Percentiles rank a stretch among this genome's conserved stretches.
Conservation (phyloP, 2,329 filamentous ascomycete species). For the Cytospora schulzeri region DNA sequence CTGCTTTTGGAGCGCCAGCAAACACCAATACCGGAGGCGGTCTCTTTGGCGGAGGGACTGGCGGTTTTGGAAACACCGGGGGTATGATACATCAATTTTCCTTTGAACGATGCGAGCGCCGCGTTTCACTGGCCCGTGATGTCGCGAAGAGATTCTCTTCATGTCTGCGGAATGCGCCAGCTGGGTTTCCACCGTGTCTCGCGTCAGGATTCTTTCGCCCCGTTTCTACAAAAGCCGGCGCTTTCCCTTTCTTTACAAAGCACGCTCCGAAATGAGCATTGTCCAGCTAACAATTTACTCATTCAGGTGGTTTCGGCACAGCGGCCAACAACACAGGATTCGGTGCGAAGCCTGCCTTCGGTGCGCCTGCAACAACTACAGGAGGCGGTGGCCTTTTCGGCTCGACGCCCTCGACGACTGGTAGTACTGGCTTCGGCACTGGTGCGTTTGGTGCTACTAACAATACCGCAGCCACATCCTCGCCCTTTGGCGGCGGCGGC, state of each 20-base stretch:
- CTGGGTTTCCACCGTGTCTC: slow-evolving; percentile 11
- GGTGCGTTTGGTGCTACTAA: slow-evolving; percentile 43
- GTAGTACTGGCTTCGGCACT: slow-evolving; percentile 41
- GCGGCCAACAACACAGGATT: slow-evolving; percentile 38
- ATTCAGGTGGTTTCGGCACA: slow-evolving; percentile 40
- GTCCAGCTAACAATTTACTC: slow-evolving; percentile 17
- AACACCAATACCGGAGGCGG: slow-evolving; percentile 36
- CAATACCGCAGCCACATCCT: slow-evolving; percentile 37
- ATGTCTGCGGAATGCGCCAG: slow-evolving; percentile 20
- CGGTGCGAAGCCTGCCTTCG: slow-evolving; percentile 56
- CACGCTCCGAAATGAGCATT: slow-evolving; percentile 1
- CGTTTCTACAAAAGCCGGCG: not conserved
- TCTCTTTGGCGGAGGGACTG: slow-evolving; percentile 48
- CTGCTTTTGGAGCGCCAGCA: slow-evolving; percentile 38
- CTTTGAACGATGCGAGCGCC: slow-evolving; percentile 27
- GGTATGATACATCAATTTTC: slow-evolving; percentile 30
- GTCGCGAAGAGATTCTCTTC: slow-evolving; percentile 5
- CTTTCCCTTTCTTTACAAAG: not conserved
- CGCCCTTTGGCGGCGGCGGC: slow-evolving; percentile 45
- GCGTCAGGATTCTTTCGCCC: not conserved
- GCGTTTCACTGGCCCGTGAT: slow-evolving; percentile 17
- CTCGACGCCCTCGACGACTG: slow-evolving; percentile 41
- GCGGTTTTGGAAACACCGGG: slow-evolving; percentile 47
- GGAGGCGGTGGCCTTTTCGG: slow-evolving; percentile 51
- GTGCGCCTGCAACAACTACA: slow-evolving; percentile 44